A percentile compares a stretch with the other conserved stretches of the same genome.
phyloP scores from a whole-genome alignment of 441 rosid genomes.

The Syzygium malaccense region DNA sequence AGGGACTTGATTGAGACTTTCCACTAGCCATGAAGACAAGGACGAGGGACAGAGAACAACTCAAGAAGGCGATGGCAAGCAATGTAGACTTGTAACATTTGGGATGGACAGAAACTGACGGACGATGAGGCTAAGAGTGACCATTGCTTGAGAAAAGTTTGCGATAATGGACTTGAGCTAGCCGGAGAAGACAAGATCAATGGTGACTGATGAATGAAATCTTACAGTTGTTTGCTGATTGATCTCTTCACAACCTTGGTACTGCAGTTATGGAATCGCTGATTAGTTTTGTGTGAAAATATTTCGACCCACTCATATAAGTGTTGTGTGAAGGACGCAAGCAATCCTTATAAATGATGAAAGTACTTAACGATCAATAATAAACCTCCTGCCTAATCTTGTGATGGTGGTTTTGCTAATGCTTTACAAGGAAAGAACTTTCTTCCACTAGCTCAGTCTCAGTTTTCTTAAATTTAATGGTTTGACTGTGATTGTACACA shows the following conservation, averaged over 20 bases:
- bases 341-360: background rate
- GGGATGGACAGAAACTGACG: background rate
- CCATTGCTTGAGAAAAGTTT: background rate
- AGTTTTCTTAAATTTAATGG: background rate
- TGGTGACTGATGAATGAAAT: background rate
- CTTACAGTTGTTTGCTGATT: background rate
- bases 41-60: conserved; percentile 27
- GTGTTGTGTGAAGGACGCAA: background rate
- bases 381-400: background rate
- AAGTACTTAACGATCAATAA: background rate
- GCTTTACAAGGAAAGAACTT: background rate
- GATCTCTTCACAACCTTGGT: background rate
- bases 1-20: background rate
- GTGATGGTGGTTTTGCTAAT: background rate
- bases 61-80: background rate
- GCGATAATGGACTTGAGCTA: background rate
- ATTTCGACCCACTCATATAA: background rate
- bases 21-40: background rate
- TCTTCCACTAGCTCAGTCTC: background rate
- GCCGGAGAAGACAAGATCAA: background rate
- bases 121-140: background rate
- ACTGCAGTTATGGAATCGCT: background rate
- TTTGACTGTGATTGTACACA: background rate
- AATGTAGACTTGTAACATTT: background rate
- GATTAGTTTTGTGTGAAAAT: background rate